Evolutionary conservation across 495 filamentous ascomycete genomes (phyloP).

Genomic region (Neurospora discreta): DNA sequence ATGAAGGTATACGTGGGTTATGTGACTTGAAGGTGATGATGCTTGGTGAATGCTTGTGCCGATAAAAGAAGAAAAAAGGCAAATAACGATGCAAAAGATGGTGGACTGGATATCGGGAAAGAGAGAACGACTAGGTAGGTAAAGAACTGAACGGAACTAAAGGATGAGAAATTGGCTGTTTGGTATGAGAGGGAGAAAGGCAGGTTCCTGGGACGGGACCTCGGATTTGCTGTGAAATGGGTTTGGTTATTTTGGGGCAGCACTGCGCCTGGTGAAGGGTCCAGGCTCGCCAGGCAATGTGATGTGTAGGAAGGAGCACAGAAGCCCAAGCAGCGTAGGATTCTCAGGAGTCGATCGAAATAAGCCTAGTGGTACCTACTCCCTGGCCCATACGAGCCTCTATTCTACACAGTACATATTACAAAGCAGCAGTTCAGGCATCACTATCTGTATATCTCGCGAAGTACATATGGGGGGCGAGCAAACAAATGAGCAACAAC

Average conservation of each 20-base stretch:
- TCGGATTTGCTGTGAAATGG: background rate
- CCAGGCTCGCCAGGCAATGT: background rate
- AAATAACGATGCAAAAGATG: background rate
- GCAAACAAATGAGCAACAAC: background rate
- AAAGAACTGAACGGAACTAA: background rate
- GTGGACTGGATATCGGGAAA: background rate
- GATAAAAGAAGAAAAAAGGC: background rate
- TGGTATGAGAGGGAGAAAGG: background rate
- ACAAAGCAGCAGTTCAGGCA: background rate
- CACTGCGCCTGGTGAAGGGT: background rate
- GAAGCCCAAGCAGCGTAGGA: slow-evolving; percentile 3
- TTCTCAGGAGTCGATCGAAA: slow-evolving; percentile 22
- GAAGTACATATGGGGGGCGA: background rate
- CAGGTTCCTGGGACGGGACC: background rate
- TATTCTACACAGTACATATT: no score
- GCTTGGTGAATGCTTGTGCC: background rate
- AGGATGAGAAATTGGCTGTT: background rate
- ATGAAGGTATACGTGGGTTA: background rate
- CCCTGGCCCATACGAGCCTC: background rate
- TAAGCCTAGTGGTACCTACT: slow-evolving; percentile 11
- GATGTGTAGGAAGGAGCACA: background rate
- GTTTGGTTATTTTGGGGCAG: background rate
- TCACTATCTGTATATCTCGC: background rate
- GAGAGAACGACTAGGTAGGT: background rate
- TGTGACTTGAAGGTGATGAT: background rate